Evolutionary conservation across 352 stramenopile species (phyloP), one percentile per base, ranked within the genome.

Genomic region (Aphanomyces cochlioides): DNA sequence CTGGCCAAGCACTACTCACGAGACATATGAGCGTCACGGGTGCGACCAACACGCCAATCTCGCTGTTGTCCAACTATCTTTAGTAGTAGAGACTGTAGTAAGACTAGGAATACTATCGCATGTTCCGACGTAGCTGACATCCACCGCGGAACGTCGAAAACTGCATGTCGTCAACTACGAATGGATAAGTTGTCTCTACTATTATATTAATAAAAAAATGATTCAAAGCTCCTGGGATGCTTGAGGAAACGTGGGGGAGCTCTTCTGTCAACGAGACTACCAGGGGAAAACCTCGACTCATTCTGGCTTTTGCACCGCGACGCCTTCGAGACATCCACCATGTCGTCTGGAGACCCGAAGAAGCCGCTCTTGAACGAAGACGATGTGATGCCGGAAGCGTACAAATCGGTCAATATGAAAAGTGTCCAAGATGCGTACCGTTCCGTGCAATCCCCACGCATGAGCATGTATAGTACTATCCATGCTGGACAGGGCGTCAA

Each of bases 361-460:
- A 21, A 69, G 63, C 63, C 63, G 17, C 63, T 69, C 10, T 40
- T 69, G n/a, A 21, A 69, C 34, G 78, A 78, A n/a, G 60, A 65
- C 5, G 76, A 81, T 43, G 72, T 82, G 41, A 79, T 91, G 47
- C 84, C 84, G 12, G 66, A 78, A 13, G 81, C 88, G 38, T 92
- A 90, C 75, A 77, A 76, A 1, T 90, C 81, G 66, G 78, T 89
- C 73, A 85, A 92, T 75, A 90, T 90, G 69, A 76, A 78, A 58
- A 87, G 77, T 66, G 79, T 90, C 40, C 85, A 92, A 67, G 83
- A 90, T 72, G 76, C 81, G 67, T 92, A 92, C 75, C 84, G 79
- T 72, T 77, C 79, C 59, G 72, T 71, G 45, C 69, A 80, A 34
- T 78, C 81, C n/a, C 78, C 85, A 59, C 78, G 84, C 66, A 75